phyloP scores from a whole-genome alignment of 257 asterid species.

The Penstemon davidsonii region DNA sequence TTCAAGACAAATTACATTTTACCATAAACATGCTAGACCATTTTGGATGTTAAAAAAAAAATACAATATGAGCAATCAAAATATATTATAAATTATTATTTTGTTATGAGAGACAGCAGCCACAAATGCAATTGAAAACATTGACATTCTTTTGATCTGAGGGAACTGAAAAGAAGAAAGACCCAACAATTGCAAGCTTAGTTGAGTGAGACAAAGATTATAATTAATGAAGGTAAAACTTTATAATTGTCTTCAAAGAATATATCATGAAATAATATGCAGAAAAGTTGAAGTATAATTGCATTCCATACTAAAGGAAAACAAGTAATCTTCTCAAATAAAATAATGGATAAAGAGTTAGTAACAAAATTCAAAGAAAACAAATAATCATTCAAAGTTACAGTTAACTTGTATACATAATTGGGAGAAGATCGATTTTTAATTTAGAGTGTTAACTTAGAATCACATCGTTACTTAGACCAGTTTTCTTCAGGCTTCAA shows the following conservation, averaged over 20 bases:
- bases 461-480: neutral
- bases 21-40: conserved; percentile 15
- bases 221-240: neutral
- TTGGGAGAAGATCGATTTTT: neutral
- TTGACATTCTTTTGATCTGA: too few relatives aligned
- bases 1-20: neutral
- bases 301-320: neutral
- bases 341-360: neutral
- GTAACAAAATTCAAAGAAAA: neutral
- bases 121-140: too few relatives aligned
- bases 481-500: neutral
- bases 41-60: conserved; percentile 6
- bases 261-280: neutral
- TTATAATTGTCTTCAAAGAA: neutral
- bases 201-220: too few relatives aligned
- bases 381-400: neutral
- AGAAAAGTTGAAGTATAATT: neutral
- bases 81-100: too few relatives aligned
- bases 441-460: neutral
- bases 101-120: too few relatives aligned
- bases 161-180: too few relatives aligned
- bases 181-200: too few relatives aligned
- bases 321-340: neutral
- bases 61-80: neutral
- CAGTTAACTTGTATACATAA: neutral